Evolutionary conservation across 2,329 filamentous ascomycete species (phyloP).

Genomic region (Aspergillus ustus): DNA sequence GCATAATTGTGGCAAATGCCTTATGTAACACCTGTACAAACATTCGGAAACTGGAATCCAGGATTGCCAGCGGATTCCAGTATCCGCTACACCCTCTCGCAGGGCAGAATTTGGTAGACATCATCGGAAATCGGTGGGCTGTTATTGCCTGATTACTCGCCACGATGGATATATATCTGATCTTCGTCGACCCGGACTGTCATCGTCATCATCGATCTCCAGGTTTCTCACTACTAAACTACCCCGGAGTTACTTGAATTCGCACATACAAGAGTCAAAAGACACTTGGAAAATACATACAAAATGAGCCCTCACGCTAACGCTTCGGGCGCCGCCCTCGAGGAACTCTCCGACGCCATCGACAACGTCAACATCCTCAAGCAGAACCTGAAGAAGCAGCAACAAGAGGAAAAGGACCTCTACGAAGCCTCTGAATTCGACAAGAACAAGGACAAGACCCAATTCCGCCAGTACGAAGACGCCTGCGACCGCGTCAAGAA

Average conservation of each 20-base stretch:
- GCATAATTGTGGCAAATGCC: background rate
- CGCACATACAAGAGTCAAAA: background rate
- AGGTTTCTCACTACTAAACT: background rate
- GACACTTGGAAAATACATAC: constrained; percentile 6
- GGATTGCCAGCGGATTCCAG: constrained; percentile 33
- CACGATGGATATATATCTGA: constrained; percentile 11
- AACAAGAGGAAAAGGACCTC: constrained; percentile 40
- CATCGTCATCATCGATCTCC: background rate
- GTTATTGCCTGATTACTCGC: background rate
- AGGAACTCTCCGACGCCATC: constrained; percentile 63
- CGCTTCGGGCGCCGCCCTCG: constrained; percentile 61
- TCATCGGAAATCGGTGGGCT: constrained; percentile 4
- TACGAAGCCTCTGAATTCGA: constrained; percentile 71
- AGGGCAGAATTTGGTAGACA: background rate
- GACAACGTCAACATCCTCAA: constrained; percentile 66
- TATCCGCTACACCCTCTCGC: constrained; percentile 30
- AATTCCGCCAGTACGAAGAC: constrained; percentile 81
- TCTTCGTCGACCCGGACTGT: background rate
- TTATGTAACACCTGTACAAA: background rate
- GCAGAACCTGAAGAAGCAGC: constrained; percentile 53
- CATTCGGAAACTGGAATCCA: constrained; percentile 34
- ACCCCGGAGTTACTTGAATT: background rate
- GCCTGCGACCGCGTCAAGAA: constrained; percentile 83
- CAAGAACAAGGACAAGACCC: constrained; percentile 74
- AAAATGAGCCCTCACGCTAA: constrained; percentile 50